Conservation (phyloP, 331 rosid species). For the Rosa hybrid region DNA sequence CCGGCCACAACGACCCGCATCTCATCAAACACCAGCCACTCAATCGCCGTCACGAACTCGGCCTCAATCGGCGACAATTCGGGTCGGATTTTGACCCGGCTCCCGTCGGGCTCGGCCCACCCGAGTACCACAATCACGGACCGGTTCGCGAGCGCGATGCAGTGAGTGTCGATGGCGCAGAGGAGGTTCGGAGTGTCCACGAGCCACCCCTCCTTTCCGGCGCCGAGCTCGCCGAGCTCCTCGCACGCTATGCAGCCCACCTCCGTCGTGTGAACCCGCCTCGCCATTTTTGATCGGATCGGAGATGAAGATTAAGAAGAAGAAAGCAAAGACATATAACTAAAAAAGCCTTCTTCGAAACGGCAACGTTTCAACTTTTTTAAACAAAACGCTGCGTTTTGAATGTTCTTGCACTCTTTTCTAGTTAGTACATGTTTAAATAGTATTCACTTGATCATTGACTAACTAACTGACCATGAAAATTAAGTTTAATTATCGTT, state of each 20-base stretch:
- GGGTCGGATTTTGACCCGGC: constrained; percentile 65
- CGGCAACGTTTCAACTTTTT: neutral
- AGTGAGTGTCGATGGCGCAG: constrained; percentile 82
- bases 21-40: constrained; percentile 82
- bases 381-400: no score
- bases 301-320: neutral
- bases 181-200: constrained; percentile 66
- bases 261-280: constrained; percentile 61
- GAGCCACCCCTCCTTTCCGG: constrained; percentile 92
- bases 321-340: neutral
- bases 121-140: constrained; percentile 62
- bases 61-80: constrained; percentile 71
- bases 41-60: constrained; percentile 72
- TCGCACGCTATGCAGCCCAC: constrained; percentile 88
- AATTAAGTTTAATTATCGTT: no score
- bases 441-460: no score
- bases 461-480: no score
- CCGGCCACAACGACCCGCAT: constrained; percentile 76
- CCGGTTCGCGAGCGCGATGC: constrained; percentile 74
- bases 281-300: constrained; percentile 36
- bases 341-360: neutral
- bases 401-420: no score
- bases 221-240: constrained; percentile 74
- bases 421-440: no score
- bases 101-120: constrained; percentile 53